Evolutionary conservation across 2,329 filamentous ascomycete genomes (phyloP).

Genomic region (Pseudogymnoascus sp.): DNA sequence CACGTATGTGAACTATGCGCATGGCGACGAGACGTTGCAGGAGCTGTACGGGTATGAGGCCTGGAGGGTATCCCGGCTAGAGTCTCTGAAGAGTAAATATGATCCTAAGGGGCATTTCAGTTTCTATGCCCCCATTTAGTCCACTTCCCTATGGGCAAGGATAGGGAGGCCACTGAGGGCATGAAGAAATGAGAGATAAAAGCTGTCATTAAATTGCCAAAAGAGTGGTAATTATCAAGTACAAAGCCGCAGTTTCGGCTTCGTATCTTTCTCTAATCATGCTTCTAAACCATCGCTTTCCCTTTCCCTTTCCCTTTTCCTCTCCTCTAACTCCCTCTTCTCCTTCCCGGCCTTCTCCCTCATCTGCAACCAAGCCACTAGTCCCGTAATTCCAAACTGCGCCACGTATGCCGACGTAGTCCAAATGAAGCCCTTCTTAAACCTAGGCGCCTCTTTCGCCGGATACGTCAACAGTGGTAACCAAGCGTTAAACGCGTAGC

Average conservation of each 20-base stretch:
- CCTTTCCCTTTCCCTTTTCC: not conserved
- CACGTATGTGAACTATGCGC: conserved; percentile 44
- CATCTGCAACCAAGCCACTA: conserved; percentile 15
- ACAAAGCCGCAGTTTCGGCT: not conserved
- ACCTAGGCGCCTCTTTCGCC: conserved; percentile 32
- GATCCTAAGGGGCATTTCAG: conserved; percentile 38
- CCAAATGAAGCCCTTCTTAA: conserved; percentile 34
- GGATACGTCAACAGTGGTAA: conserved; percentile 32
- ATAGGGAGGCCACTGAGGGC: not conserved
- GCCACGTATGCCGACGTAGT: conserved; percentile 27
- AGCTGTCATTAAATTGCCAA: too few species aligned
- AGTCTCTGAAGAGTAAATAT: conserved; percentile 39
- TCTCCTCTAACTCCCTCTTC: not conserved
- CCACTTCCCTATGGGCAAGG: not conserved
- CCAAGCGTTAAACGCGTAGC: conserved; percentile 40
- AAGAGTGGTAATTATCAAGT: not conserved
- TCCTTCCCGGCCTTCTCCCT: conserved; percentile 13
- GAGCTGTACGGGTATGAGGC: conserved; percentile 41
- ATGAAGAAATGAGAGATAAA: not conserved
- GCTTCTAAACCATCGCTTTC: not conserved
- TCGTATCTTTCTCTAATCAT: not conserved
- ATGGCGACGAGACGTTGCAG: conserved; percentile 35
- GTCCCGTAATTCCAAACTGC: conserved; percentile 17
- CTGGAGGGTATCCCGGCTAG: conserved; percentile 40
- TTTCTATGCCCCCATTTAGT: conserved; percentile 34